Evolutionary conservation across 2,329 filamentous ascomycete genomes (phyloP).

Genomic region (Colletotrichum liriopes): DNA sequence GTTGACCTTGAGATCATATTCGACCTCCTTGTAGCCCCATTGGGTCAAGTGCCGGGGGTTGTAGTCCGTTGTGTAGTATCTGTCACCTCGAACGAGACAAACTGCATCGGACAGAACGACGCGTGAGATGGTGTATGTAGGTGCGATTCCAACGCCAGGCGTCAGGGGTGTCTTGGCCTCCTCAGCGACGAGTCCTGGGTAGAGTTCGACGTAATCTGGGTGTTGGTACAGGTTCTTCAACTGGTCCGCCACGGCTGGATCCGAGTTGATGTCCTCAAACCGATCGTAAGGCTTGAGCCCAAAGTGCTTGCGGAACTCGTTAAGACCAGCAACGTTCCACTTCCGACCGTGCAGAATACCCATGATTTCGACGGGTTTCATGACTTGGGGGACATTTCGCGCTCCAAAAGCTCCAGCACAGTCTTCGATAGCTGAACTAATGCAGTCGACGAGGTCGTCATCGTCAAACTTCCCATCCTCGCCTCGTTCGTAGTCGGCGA

Average conservation of each 20-base stretch:
- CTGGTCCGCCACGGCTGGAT: constrained; percentile 78
- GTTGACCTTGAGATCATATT: constrained; percentile 81
- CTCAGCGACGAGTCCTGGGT: constrained; percentile 84
- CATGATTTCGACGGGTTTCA: constrained; percentile 84
- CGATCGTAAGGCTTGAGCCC: constrained; percentile 81
- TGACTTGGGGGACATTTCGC: constrained; percentile 80
- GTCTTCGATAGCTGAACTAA: constrained; percentile 81
- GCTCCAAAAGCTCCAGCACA: constrained; percentile 82
- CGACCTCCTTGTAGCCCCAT: constrained; percentile 85
- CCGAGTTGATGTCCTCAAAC: constrained; percentile 88
- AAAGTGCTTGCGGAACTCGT: constrained; percentile 90
- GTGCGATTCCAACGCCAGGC: constrained; percentile 81
- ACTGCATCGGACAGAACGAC: constrained; percentile 86
- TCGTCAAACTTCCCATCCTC: constrained; percentile 80
- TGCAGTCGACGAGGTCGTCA: constrained; percentile 81
- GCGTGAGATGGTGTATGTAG: constrained; percentile 83
- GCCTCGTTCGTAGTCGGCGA: constrained; percentile 76
- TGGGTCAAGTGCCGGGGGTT: constrained; percentile 82
- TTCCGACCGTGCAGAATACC: constrained; percentile 83
- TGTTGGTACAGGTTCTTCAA: constrained; percentile 81
- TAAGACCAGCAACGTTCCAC: constrained; percentile 85
- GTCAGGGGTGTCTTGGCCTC: constrained; percentile 82
- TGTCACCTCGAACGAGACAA: constrained; percentile 82
- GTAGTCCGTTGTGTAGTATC: constrained; percentile 86
- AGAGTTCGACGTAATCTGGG: constrained; percentile 85